Base-by-base conservation (phyloP, 306 rosid species). In the Quercus engelmannii region DNA sequence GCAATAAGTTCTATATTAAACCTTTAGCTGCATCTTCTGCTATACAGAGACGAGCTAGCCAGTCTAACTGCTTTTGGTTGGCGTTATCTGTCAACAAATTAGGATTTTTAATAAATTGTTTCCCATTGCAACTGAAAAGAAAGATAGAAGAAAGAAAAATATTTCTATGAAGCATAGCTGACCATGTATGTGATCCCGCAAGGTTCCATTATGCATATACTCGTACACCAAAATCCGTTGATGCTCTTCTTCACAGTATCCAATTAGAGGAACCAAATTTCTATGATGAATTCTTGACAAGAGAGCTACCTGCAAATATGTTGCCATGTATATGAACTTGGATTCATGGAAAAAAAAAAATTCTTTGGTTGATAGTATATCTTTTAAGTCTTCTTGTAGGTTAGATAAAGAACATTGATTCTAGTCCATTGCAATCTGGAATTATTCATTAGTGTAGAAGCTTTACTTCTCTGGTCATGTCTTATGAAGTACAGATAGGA, bases 21-120 rank as follows among this genome's bases (percentile, higher is more conserved):
- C 99, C 99, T 91, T 90, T 95, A 6, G 99, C 97, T 26, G 99
- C 86, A 88, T 95, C 99, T 91, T 95, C 98, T 67, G 99, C 98
- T 28, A 95, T 83, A 51, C 83, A 89, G 78, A 95, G 96, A 56
- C 98, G 99, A 78, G 88, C 65, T 82, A 88, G 80, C 99, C 98
- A 95, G 82, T 95, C 97, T 35, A 95, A 80, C 62, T 30, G 83
- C 84, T 81, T 86, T 83, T 87, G 86, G 55, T 35, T 82, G 4
- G 88, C 79, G 76, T 77, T 84, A 74, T 86, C 99, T 95, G 91
- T 77, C 54, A 83, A 82, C 64, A 74, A 73, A 71, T 82, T 33
- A 72, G 73, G 70, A 79, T 80, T 61, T 57, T 30, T 38, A 72
- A 54, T 51, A 55, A 25, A 26, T 4, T 14, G 62, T 15, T 56